Evolutionary conservation across 164 flowering plant genomes (phyloP).

Genomic region (Chimonanthus praecox): DNA sequence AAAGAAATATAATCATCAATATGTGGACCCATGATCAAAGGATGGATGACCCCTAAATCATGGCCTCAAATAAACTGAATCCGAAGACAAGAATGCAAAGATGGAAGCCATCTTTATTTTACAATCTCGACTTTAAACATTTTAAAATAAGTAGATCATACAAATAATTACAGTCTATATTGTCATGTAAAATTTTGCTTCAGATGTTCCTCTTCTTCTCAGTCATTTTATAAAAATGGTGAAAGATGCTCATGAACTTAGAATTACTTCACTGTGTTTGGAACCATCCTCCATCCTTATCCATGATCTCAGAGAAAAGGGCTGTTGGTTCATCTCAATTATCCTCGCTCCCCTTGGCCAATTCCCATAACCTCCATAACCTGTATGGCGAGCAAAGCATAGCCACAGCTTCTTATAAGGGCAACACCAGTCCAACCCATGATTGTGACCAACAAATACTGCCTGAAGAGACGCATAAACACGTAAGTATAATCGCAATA

Average conservation of each 20-base stretch:
- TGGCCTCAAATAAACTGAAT: too few relatives aligned
- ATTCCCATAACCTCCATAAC: slow-evolving; percentile 88
- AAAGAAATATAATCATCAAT: too few relatives aligned
- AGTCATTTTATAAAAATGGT: too few relatives aligned
- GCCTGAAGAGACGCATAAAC: slow-evolving; percentile 37
- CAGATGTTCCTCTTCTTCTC: not conserved
- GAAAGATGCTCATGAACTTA: slow-evolving; percentile 25
- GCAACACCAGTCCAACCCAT: slow-evolving; percentile 94
- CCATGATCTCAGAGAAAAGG: slow-evolving; percentile 76
- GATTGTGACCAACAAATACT: slow-evolving; percentile 87
- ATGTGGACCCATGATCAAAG: too few relatives aligned
- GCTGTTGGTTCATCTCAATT: slow-evolving; percentile 49
- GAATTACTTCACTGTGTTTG: slow-evolving; percentile 51
- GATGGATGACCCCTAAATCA: too few relatives aligned
- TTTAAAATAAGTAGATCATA: too few relatives aligned
- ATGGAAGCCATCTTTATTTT: too few relatives aligned
- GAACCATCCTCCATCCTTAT: slow-evolving; percentile 82
- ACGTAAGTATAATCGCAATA: too few relatives aligned
- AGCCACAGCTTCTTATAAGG: slow-evolving; percentile 75
- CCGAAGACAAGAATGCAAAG: too few relatives aligned
- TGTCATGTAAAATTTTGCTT: not conserved
- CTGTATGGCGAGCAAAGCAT: slow-evolving; percentile 86
- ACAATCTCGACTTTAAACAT: too few relatives aligned
- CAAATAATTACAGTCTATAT: not conserved
- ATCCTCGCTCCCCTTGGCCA: slow-evolving; percentile 86